Percentiles rank a stretch among this genome's conserved stretches.
phyloP scores from a whole-genome alignment of 495 filamentous ascomycete genomes.

The Glonium stellatum region DNA sequence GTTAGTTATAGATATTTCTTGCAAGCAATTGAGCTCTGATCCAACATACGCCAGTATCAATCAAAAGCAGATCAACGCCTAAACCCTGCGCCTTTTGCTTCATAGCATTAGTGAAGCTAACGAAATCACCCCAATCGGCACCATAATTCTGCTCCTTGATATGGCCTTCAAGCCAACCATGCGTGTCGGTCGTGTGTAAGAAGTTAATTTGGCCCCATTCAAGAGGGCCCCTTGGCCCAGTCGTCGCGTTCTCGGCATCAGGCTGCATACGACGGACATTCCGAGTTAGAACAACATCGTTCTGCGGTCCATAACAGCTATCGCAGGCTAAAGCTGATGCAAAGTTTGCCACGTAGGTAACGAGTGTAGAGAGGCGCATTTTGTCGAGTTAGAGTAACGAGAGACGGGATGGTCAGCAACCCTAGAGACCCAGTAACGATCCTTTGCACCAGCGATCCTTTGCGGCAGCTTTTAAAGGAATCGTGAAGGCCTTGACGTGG shows the following conservation, averaged over 20 bases:
- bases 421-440: not conserved
- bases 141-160: slow-evolving; percentile 42
- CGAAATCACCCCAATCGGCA: slow-evolving; percentile 41
- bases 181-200: slow-evolving; percentile 43
- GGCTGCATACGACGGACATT: slow-evolving; percentile 43
- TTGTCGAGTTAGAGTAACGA: not conserved
- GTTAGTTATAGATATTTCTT: not conserved
- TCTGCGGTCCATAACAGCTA: slow-evolving; percentile 30
- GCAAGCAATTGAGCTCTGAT: not conserved
- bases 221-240: slow-evolving; percentile 34
- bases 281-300: slow-evolving; percentile 31
- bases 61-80: slow-evolving; percentile 37
- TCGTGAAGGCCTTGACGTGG: not conserved
- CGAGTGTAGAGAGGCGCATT: slow-evolving; percentile 19
- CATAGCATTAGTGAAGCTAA: slow-evolving; percentile 37
- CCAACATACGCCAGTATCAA: slow-evolving; percentile 34
- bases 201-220: slow-evolving; percentile 46
- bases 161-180: slow-evolving; percentile 45
- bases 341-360: slow-evolving; percentile 11
- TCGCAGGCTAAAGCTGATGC: slow-evolving; percentile 26
- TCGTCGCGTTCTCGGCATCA: slow-evolving; percentile 38
- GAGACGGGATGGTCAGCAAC: not conserved
- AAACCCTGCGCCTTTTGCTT: slow-evolving; percentile 33
- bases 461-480: not conserved
- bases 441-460: not conserved